These are phyloP conservation scores for Aspergillus aculeatus DNA, from an alignment of 2,329 filamentous ascomycete species.

Conservation along the genomic window DNA sequence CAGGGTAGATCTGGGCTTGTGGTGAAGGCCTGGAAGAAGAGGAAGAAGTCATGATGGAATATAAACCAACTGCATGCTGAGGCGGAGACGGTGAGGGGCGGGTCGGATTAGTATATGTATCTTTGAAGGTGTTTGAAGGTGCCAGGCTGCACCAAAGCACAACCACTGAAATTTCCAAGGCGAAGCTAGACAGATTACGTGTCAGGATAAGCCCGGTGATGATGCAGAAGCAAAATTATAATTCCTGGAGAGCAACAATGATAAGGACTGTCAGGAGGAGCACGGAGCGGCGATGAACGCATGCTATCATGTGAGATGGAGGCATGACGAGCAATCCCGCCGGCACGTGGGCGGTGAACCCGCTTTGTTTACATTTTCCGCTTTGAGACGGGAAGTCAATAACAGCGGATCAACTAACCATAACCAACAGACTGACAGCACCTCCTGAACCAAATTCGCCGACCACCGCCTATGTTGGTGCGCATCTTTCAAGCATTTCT, in stretches of 20 bases:
- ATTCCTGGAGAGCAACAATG: no score
- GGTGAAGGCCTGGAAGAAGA: constrained; percentile 32
- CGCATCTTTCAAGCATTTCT: background rate
- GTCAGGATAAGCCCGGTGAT: background rate
- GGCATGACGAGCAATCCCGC: constrained; percentile 18
- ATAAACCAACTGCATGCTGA: constrained; percentile 15
- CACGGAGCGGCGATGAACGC: constrained; percentile 15
- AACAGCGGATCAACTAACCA: background rate
- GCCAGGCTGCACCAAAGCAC: background rate
- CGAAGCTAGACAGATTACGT: background rate
- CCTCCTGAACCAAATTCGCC: background rate
- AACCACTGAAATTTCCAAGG: background rate
- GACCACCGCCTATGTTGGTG: constrained; percentile 1
- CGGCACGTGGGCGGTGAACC: constrained; percentile 16
- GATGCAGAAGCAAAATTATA: no score
- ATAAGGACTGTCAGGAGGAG: background rate
- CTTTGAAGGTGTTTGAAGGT: no score
- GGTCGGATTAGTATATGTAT: constrained; percentile 3
- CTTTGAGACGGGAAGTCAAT: constrained; percentile 18
- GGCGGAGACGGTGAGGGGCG: constrained; percentile 10
- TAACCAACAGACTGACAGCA: background rate
- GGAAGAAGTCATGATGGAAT: constrained; percentile 35
- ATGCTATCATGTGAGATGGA: constrained; percentile 29
- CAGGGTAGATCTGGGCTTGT: constrained; percentile 63
- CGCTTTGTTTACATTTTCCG: constrained; percentile 37